phyloP scores from a whole-genome alignment of 2,329 filamentous ascomycete species.

The Xylariaceae sp. region DNA sequence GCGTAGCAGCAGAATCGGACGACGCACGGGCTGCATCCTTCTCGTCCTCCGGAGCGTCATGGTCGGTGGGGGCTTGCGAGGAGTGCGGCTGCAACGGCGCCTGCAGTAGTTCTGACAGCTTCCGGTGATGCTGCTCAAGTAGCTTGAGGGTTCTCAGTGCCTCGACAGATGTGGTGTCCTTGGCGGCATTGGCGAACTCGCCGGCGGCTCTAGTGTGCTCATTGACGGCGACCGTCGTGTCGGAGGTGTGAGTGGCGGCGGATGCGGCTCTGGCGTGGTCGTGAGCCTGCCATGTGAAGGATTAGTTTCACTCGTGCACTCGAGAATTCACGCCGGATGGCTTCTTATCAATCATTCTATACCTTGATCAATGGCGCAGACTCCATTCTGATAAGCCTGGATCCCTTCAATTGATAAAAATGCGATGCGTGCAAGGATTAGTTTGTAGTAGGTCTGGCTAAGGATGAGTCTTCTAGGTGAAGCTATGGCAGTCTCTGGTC shows the following conservation, averaged over 20 bases:
- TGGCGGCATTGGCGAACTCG: conserved; percentile 81
- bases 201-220: conserved; percentile 84
- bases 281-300: conserved; percentile 57
- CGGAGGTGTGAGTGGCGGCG: conserved; percentile 64
- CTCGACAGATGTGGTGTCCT: conserved; percentile 61
- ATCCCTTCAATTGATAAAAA: background rate
- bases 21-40: conserved; percentile 30
- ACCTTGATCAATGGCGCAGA: conserved; percentile 63
- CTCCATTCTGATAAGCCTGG: conserved; percentile 51
- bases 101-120: conserved; percentile 75
- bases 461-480: background rate
- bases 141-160: conserved; percentile 78
- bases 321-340: background rate
- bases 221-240: conserved; percentile 76
- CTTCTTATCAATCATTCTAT: conserved; percentile 19
- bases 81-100: conserved; percentile 55
- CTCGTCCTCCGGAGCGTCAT: conserved; percentile 35
- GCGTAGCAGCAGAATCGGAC: conserved; percentile 24
- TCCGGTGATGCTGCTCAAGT: conserved; percentile 81
- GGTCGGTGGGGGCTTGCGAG: conserved; percentile 34
- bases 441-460: background rate
- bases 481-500: too few species aligned
- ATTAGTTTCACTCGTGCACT: conserved; percentile 9
- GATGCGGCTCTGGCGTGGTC: conserved; percentile 83
- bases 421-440: background rate